These are phyloP conservation scores for Meira miltonrushii DNA, from an alignment of 1,284 basidiomycete species.

Conservation along the genomic window DNA sequence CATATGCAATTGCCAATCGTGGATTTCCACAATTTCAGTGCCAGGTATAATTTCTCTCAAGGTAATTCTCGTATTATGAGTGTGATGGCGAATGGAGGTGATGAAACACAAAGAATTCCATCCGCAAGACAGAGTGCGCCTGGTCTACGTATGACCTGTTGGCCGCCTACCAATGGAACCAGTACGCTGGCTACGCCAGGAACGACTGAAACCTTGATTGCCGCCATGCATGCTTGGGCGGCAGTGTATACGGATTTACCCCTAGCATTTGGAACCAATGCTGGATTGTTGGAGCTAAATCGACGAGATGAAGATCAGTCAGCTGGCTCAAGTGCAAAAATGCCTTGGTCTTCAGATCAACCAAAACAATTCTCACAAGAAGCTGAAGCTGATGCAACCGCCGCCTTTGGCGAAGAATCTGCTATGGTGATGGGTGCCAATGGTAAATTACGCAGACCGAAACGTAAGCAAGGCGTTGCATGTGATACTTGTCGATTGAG, in stretches of 20 bases:
- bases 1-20: constrained; percentile 43
- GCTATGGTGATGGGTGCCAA: constrained; percentile 4
- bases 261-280: constrained; percentile 32
- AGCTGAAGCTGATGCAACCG: constrained; percentile 9
- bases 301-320: constrained; percentile 5
- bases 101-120: constrained; percentile 20
- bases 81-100: constrained; percentile 41
- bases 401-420: constrained; percentile 7
- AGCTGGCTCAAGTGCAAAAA: background rate
- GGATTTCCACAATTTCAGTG: constrained; percentile 39
- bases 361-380: constrained; percentile 13
- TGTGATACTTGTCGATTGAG: constrained; percentile 49
- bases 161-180: constrained; percentile 22
- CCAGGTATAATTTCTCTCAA: constrained; percentile 41
- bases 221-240: constrained; percentile 42
- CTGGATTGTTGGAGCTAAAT: constrained; percentile 18
- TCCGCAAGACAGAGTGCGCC: constrained; percentile 9
- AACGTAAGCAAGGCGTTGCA: constrained; percentile 49
- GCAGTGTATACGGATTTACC: constrained; percentile 43
- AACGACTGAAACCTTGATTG: constrained; percentile 37
- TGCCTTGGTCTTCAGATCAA: background rate
- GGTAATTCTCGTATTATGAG: constrained; percentile 43
- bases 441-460: constrained; percentile 24
- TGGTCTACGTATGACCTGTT: constrained; percentile 12
- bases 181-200: constrained; percentile 38